A percentile compares a stretch with the other conserved stretches of the same genome.
Conservation (phyloP, 306 rosid species). For the Cucurbita ficifolia region DNA sequence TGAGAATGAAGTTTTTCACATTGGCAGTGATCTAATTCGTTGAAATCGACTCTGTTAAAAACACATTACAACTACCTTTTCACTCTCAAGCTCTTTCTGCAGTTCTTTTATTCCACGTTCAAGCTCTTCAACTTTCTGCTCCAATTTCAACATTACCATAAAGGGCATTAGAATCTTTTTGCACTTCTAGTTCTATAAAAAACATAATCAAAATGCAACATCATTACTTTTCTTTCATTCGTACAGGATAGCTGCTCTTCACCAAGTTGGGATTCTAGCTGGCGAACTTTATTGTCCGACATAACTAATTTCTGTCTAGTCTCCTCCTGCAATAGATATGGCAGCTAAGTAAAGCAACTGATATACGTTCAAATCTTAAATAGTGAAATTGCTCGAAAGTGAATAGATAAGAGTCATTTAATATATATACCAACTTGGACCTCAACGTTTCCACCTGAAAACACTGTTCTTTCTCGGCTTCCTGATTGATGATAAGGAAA, state of each 20-base stretch:
- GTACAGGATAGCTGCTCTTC: conserved; percentile 50
- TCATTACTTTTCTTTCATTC: conserved; percentile 46
- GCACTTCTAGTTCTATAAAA: conserved; percentile 8
- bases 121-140: conserved; percentile 68
- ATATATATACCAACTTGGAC: conserved; percentile 64
- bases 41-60: not conserved
- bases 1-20: not conserved
- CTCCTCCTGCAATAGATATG: conserved; percentile 55
- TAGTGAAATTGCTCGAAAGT: not conserved
- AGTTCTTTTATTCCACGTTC: conserved; percentile 45
- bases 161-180: conserved; percentile 12
- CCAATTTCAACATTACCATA: conserved; percentile 17
- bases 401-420: not conserved
- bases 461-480: conserved; percentile 62
- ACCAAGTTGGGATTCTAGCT: conserved; percentile 56
- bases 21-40: not conserved
- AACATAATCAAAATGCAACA: not conserved
- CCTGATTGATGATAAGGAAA: conserved; percentile 28
- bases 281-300: conserved; percentile 78
- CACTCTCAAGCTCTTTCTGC: conserved; percentile 68
- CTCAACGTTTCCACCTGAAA: conserved; percentile 63
- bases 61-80: conserved; percentile 56
- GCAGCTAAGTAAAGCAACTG: conserved; percentile 8
- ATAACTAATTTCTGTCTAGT: conserved; percentile 65
- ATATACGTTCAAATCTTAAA: conserved; percentile 6